phyloP scores from a whole-genome alignment of 2,329 filamentous ascomycete species.

The Amauroascus verrucosus region DNA sequence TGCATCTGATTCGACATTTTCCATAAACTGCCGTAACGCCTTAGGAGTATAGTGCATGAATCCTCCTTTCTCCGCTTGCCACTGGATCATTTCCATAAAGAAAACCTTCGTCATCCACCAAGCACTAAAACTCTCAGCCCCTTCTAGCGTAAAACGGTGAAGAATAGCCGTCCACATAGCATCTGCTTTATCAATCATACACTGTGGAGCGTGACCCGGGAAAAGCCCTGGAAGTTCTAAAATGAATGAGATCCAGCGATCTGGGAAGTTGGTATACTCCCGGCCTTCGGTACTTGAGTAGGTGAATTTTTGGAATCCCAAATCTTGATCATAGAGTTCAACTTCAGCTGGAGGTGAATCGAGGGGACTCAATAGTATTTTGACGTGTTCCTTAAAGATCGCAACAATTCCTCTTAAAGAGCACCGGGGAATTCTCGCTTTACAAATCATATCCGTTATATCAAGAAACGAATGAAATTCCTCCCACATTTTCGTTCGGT shows the following conservation, averaged over 20 bases:
- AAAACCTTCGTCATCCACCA: conserved; percentile 78
- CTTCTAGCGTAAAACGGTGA: conserved; percentile 35
- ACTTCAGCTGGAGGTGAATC: conserved; percentile 27
- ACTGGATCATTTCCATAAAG: conserved; percentile 86
- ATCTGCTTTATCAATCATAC: conserved; percentile 37
- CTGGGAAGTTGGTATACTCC: conserved; percentile 39
- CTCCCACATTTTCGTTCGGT: conserved; percentile 88
- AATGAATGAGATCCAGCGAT: conserved; percentile 39
- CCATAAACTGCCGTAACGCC: conserved; percentile 24
- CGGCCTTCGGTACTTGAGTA: conserved; percentile 30
- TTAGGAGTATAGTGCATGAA: conserved; percentile 55
- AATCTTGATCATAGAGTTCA: conserved; percentile 26
- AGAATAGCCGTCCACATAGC: conserved; percentile 37
- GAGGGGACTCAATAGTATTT: conserved; percentile 35
- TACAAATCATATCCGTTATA: conserved; percentile 33
- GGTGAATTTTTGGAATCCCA: conserved; percentile 27
- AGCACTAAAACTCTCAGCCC: conserved; percentile 39
- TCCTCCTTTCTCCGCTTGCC: conserved; percentile 80
- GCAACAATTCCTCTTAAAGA: conserved; percentile 28
- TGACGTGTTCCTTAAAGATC: conserved; percentile 37
- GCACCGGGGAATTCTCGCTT: conserved; percentile 33
- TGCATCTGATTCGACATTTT: conserved; percentile 15
- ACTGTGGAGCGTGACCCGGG: conserved; percentile 34
- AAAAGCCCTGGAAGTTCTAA: conserved; percentile 33
- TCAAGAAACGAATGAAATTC: conserved; percentile 52